Base-by-base conservation (phyloP, 352 stramenopile genomes). In the Pythium brassicae region DNA sequence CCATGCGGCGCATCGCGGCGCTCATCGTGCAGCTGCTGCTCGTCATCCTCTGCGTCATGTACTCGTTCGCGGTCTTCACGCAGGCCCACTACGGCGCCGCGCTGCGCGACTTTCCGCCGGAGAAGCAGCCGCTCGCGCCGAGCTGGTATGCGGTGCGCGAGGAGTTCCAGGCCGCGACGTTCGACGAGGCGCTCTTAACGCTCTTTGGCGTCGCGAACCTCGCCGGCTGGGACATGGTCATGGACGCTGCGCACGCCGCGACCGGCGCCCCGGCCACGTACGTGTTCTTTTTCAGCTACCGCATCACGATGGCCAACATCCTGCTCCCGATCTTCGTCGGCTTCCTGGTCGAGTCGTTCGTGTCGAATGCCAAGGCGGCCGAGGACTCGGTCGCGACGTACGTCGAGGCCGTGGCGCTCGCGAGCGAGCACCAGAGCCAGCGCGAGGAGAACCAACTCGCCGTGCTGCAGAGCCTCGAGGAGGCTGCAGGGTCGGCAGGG, bases 1-100 rank as follows among this genome's bases (percentile, higher is more conserved):
- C 83, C 12, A 89, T 93, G 83, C 82, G 88, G 64, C 76, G 75
- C 10, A 89, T 93, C 47, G 73, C 89, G 49, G 78, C 83, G n/a
- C 65, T 93, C 50, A 77, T 93, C 53, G 62, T 84, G 58, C 80
- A 93, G 64, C 59, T 93, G 25, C 60, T 89, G 29, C 62, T 93
- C 14, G 83, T 93, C n/a, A 89, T 93, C 47, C 79, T 93, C 35
- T 89, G 78, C 61, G 74, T 93, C 63, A 87, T 87, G 69, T 93
- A 93, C 64, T 76, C 80, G 7, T 93, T 89, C 45, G 83, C 78
- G 34, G 87, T 93, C 57, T 66, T 93, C 14, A 88, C 79, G 10
- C 83, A 93, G 37, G 80, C 78, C 27, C 88, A 89, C 50, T 93
- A 91, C 44, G 83, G 83, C 0, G 55, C 75, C 4, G 53, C 66